Evolutionary conservation across 73 alveolate genomes (phyloP), one percentile per base, ranked within the genome.

Genomic region (Paramecium sexaurelia): DNA sequence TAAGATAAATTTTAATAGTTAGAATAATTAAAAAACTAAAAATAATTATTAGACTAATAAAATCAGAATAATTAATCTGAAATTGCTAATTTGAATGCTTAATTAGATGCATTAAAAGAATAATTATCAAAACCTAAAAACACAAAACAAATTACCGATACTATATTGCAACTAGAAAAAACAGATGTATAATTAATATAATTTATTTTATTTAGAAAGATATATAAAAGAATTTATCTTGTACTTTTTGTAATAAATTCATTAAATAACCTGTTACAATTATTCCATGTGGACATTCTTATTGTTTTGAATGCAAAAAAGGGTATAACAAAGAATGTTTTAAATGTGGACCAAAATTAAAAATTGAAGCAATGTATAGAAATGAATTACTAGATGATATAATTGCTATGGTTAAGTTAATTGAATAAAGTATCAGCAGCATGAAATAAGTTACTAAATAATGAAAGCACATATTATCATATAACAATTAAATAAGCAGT

Each of bases 281-380:
- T 8, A 88, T 88, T 68, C 94, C 94, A 26, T 88, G 94, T 69
- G 94, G 94, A 15, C 94, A 88, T 55, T 88, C 94, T 0, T 88
- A 68, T 27, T 88, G 94, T 39, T 88, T 88, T 36, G 78, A 88
- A n/a, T 88, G 94, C 84, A 88, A 88, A 33, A 88, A 88, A 41
- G 94, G 91, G 0, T 88, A 88, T 43, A 57, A 55, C n/a, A 88
- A 88, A 27, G 94, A 88, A 26, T 88, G 94, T 20, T 68, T 51
- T 26, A 88, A 88, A 33, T 88, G 94, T 69, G 94, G 94, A 17
- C 90, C 94, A 2, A 88, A 88, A 43, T 75, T 88, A 39, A 88
- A 88, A 88, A 84, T 88, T 3, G 94, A 88, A 24, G 94, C 94
- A 11, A 88, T 88, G 94, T 88, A 88, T 68, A 67, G 94, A 20